phyloP scores from a whole-genome alignment of 2,329 filamentous ascomycete genomes.

The Diaporthe nobilis region DNA sequence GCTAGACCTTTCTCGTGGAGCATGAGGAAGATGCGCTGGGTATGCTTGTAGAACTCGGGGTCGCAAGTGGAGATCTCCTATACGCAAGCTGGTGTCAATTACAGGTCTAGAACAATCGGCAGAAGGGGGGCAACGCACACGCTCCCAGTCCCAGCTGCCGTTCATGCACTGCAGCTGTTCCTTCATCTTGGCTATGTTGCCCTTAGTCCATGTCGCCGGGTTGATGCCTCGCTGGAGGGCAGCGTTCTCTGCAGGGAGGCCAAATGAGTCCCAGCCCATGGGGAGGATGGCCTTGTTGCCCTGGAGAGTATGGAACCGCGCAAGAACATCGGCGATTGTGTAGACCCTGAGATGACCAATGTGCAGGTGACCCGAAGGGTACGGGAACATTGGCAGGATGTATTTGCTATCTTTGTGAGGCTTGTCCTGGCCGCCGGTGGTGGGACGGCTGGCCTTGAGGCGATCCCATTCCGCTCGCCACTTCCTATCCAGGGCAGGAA shows the following conservation, averaged over 20 bases:
- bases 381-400: slow-evolving; percentile 93
- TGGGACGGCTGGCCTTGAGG: slow-evolving; percentile 40
- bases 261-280: slow-evolving; percentile 97
- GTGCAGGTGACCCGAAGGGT: slow-evolving; percentile 89
- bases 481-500: slow-evolving; percentile 64
- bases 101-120: not conserved
- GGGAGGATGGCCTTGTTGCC: slow-evolving; percentile 84
- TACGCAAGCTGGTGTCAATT: slow-evolving; percentile 37
- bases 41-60: slow-evolving; percentile 90
- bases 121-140: slow-evolving; percentile 66
- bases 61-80: slow-evolving; percentile 89
- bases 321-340: slow-evolving; percentile 88
- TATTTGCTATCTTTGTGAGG: slow-evolving; percentile 65
- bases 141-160: slow-evolving; percentile 85
- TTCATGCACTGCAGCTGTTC: slow-evolving; percentile 84
- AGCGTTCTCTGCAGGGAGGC: slow-evolving; percentile 91
- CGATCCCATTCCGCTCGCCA: slow-evolving; percentile 65
- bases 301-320: slow-evolving; percentile 81
- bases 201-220: slow-evolving; percentile 82
- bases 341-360: slow-evolving; percentile 91
- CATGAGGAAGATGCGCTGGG: slow-evolving; percentile 86
- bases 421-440: slow-evolving; percentile 40
- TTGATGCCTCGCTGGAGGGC: slow-evolving; percentile 86
- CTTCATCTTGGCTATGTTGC: slow-evolving; percentile 90
- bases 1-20: slow-evolving; percentile 81